Evolutionary conservation across 495 filamentous ascomycete genomes (phyloP), one percentile per base, ranked within the genome.

Genomic region (Apiosordaria backusii): DNA sequence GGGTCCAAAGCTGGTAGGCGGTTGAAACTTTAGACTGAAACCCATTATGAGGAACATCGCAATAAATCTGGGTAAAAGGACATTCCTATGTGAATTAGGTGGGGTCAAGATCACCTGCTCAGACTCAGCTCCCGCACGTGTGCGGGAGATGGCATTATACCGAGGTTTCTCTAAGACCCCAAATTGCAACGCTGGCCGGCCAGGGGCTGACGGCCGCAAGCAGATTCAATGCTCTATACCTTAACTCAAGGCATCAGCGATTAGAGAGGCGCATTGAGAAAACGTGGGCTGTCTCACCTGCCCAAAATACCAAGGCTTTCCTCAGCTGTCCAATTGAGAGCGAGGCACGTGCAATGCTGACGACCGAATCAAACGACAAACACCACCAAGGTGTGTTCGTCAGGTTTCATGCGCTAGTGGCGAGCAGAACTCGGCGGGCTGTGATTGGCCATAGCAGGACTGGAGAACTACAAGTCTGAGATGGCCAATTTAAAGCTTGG

Each of bases 371-470:
- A 59, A 26, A 27, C 7, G 6, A 18, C 57, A 29, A 27, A 59
- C 4, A 27, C 57, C 57, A 29, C 23, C 53, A 22, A 27, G 23
- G n/a, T 9, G 57, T 59, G 35, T 13, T 22, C 21, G 16, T 13
- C 3, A 23, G 57, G 57, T 59, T 59, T 25, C 57, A 59, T 59
- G 22, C 57, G 57, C 57, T 25, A 59, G 57, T 25, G 57, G 57
- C 57, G 26, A 59, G 26, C 57, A 59, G 19, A 23, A 59, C 4
- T 9, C 24, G 13, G 18, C 23, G 57, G 13, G 23, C 7, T 23
- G 26, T 59, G 23, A 59, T 59, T 59, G 57, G 57, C 57, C n/a
- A 1, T 24, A 7, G 18, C 22, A 9, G 53, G 22, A 21, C 53
- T n/a, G 18, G 22, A n/a, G n/a, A 27, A 59, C 22, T 59, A 9